Evolutionary conservation across 305 asterid species (phyloP).

Genomic region (Fraxinus angustifolia): DNA sequence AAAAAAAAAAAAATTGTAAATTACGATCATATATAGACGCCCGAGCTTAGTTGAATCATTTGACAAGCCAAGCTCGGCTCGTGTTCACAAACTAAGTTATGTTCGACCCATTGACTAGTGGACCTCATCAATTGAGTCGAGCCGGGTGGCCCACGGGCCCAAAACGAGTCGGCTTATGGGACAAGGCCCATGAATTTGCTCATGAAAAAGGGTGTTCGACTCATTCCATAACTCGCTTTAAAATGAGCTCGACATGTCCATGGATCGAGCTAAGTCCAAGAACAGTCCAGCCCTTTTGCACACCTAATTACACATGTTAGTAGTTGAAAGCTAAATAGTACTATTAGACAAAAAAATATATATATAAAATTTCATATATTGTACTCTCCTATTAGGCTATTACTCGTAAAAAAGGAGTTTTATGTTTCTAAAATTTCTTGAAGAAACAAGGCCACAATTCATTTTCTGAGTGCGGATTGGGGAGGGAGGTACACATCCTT

Average conservation of each 20-base stretch:
- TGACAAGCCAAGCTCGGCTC: background rate
- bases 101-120: background rate
- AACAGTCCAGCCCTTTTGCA: background rate
- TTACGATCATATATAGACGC: background rate
- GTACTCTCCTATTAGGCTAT: background rate
- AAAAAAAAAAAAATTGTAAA: too few relatives aligned
- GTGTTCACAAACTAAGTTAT: too few relatives aligned
- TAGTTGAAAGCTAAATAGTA: background rate
- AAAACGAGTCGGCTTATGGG: background rate
- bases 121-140: background rate
- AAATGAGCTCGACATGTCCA: background rate
- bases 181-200: background rate
- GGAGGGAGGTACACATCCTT: background rate
- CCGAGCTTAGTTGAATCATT: background rate
- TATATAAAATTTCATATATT: background rate
- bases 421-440: background rate
- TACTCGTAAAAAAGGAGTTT: background rate
- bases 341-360: background rate
- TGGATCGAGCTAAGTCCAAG: background rate
- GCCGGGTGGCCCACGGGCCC: background rate
- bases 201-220: background rate
- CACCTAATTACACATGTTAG: background rate
- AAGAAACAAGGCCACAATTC: background rate
- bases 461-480: background rate
- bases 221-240: background rate